Base-by-base conservation (phyloP, 2,329 filamentous ascomycete genomes). In the Sarocladium oryzae region DNA sequence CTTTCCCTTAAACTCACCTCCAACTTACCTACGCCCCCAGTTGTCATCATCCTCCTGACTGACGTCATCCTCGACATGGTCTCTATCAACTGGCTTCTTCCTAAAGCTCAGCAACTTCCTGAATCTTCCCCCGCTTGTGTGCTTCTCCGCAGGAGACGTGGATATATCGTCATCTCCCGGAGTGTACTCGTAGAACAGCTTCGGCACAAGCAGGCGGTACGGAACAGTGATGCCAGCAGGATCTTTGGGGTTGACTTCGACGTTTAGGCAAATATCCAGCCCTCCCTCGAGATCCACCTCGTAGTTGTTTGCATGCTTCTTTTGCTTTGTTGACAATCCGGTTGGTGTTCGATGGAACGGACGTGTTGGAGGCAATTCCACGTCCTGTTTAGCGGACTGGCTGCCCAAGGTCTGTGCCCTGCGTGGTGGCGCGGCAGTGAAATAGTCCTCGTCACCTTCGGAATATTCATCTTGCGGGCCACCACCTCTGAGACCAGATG, bases 211-310 rank as follows among this genome's bases (percentile, higher is more conserved):
- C 4, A 99, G 71, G 35, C 89, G 78, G 66, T 99, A 99, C 8
- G 90, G 89, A 49, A 83, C 81, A 1, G 93, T 99, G 56, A 89
- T 89, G 13, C 93, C 95, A 0, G 87, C 79, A 1, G 93, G 92
- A 60, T 99, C 90, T 56, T 82, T 83, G 40, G 88, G 80, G 60
- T 86, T 90, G 55, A 96, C 82, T 69, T 99, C 93, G 55, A 96
- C 83, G 60, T 96, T 96, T 38, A 99, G 69, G 49, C 83, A 87
- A 32, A 99, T 85, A 57, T 96, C 90, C 9, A 99, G 73, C 0
- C 89, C 90, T 26, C 86, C 86, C 63, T 93, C 82, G 0, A 96
- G 75, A 62, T 96, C 83, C 53, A 97, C 79, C 9, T 79, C 76
- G 38, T 74, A 73, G 16, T 73, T 72, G 36, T 76, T 73, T 2